Conservation (phyloP, 2,329 filamentous ascomycete species). For the Neopestalotiopsis rosae region DNA sequence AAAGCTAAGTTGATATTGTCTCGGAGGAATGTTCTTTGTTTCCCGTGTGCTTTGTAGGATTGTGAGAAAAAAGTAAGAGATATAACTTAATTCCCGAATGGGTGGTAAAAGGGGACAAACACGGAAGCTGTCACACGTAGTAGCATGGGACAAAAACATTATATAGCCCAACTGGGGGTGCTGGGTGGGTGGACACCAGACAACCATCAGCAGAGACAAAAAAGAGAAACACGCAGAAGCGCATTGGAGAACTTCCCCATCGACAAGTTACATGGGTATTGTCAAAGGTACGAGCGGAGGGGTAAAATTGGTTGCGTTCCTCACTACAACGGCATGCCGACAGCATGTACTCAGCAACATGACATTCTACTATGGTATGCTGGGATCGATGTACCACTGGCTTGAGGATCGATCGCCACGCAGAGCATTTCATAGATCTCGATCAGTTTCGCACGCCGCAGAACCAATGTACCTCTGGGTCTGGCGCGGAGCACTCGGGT, state of each 20-base stretch:
- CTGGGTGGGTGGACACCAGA: neutral
- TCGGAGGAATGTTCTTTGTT: neutral
- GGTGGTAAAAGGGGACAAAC: slow-evolving; percentile 1
- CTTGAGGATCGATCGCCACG: slow-evolving; percentile 9
- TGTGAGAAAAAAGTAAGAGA: neutral
- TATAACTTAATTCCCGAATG: neutral
- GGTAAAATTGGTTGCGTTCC: slow-evolving; percentile 1
- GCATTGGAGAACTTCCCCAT: slow-evolving; percentile 13
- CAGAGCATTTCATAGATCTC: slow-evolving; percentile 6
- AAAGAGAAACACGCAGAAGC: neutral
- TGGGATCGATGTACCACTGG: slow-evolving; percentile 5
- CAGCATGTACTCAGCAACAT: slow-evolving; percentile 16
- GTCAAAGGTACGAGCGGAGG: slow-evolving; percentile 12
- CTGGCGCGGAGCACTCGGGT: neutral
- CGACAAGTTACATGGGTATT: neutral
- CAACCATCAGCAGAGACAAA: neutral
- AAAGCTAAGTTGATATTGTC: neutral
- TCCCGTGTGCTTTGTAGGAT: neutral
- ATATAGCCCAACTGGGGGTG: slow-evolving; percentile 3
- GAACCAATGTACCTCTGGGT: neutral
- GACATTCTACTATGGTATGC: slow-evolving; percentile 4
- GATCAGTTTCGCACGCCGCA: slow-evolving; percentile 3
- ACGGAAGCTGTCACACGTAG: neutral
- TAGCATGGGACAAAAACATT: slow-evolving; percentile 14
- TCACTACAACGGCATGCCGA: slow-evolving; percentile 11